Percentiles rank a stretch among this genome's conserved stretches.
phyloP scores from a whole-genome alignment of 768 basidiomycete genomes.

The Krasilnikovozyma curviuscula region DNA sequence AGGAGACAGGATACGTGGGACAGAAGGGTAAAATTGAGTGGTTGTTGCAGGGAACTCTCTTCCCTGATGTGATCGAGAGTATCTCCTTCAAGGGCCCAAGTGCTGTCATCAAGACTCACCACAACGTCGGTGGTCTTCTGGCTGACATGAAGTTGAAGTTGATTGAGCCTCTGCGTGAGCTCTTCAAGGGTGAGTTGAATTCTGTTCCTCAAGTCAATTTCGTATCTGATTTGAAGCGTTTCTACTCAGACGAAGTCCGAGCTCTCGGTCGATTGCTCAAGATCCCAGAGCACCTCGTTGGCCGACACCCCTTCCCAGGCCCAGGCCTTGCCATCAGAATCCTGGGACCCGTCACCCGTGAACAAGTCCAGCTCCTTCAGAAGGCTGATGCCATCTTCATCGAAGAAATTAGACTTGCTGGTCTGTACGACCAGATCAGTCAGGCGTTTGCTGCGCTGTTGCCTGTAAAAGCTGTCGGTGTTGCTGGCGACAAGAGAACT shows the following conservation, averaged over 20 bases:
- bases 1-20: constrained; percentile 41
- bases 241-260: constrained; percentile 67
- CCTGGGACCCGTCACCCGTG: constrained; percentile 79
- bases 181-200: constrained; percentile 69
- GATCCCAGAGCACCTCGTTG: constrained; percentile 81
- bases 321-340: constrained; percentile 97
- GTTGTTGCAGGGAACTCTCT: constrained; percentile 90
- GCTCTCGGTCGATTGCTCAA: constrained; percentile 71
- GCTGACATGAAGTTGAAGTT: constrained; percentile 97
- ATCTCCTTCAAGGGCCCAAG: constrained; percentile 98
- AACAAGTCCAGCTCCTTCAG: constrained; percentile 68
- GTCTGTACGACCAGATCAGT: constrained; percentile 75
- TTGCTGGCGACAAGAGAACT: constrained; percentile 89
- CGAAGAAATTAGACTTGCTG: constrained; percentile 86
- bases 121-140: constrained; percentile 89
- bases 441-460: constrained; percentile 91
- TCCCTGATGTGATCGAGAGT: constrained; percentile 97
- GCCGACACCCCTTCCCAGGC: constrained; percentile 95
- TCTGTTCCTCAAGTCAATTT: not conserved
- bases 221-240: not conserved
- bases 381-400: constrained; percentile 90
- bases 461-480: constrained; percentile 94
- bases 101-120: constrained; percentile 98
- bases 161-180: constrained; percentile 87
- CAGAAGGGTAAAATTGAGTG: constrained; percentile 82